Percentiles rank a stretch among this genome's conserved stretches.
These are phyloP conservation scores for Arthrobotrys entomopaga DNA, from an alignment of 2,329 filamentous ascomycete genomes.

Conservation along the genomic window DNA sequence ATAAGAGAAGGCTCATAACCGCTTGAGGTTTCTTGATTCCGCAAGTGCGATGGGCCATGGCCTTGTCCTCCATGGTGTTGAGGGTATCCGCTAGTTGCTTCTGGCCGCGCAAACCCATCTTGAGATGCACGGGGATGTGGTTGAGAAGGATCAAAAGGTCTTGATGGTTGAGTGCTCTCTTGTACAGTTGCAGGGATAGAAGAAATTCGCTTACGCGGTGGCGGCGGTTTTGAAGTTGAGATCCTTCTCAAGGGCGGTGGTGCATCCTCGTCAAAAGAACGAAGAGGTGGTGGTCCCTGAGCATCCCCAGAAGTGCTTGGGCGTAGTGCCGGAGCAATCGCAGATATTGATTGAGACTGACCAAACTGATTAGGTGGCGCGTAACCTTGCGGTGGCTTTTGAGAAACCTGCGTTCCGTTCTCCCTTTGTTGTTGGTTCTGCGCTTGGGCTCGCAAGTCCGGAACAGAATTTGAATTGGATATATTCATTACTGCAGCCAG, in stretches of 20 bases:
- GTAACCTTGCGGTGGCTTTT: constrained; percentile 15
- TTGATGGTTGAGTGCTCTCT: constrained; percentile 25
- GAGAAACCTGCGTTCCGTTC: constrained; percentile 2
- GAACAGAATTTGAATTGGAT: constrained; percentile 29
- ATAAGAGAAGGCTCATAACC: constrained; percentile 42
- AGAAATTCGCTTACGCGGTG: constrained; percentile 38
- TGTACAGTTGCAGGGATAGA: constrained; percentile 38
- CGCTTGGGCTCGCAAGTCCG: constrained; percentile 23
- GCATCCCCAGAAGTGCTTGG: constrained; percentile 30
- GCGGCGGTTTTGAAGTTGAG: constrained; percentile 48
- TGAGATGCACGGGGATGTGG: constrained; percentile 30
- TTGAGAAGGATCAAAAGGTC: constrained; percentile 23
- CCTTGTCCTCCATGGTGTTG: constrained; percentile 23
- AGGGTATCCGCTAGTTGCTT: constrained; percentile 9
- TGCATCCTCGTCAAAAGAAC: constrained; percentile 34
- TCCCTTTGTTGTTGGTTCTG: constrained; percentile 40
- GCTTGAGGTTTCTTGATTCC: constrained; percentile 32
- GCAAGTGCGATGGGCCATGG: constrained; percentile 23
- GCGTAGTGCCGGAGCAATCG: neutral
- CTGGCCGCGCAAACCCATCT: constrained; percentile 8
- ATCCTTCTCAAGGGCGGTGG: constrained; percentile 52
- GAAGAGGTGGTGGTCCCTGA: constrained; percentile 15
- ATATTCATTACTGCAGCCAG: constrained; percentile 36
- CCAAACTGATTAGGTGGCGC: neutral
- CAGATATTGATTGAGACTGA: neutral